These are phyloP conservation scores for Camellia lanceoleosa DNA, from an alignment of 148 eudicot genomes.

Conservation along the genomic window DNA sequence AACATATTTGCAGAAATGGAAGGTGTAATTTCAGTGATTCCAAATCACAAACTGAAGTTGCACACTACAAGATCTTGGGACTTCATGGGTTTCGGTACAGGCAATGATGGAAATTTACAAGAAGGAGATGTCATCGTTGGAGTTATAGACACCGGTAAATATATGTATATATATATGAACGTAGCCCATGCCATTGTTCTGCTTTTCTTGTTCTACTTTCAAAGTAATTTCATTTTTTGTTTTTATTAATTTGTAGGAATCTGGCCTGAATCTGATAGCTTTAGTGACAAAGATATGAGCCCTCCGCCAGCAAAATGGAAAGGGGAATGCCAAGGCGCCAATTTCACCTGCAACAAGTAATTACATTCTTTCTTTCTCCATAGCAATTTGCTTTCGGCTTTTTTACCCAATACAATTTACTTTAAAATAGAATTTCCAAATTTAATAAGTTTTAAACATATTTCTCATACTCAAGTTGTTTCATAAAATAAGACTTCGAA, in stretches of 20 bases:
- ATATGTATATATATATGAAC: no score
- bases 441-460: no score
- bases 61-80: slow-evolving; percentile 18
- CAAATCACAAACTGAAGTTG: not conserved
- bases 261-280: slow-evolving; percentile 17
- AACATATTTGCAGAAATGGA: not conserved
- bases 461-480: no score
- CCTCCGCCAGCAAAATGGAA: slow-evolving; percentile 26
- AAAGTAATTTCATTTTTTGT: no score
- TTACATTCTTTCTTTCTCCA: not conserved
- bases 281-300: not conserved
- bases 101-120: not conserved
- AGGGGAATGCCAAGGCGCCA: slow-evolving; percentile 18
- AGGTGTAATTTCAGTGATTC: slow-evolving; percentile 4
- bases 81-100: not conserved
- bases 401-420: no score
- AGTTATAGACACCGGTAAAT: slow-evolving; percentile 11
- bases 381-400: not conserved
- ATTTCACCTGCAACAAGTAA: slow-evolving; percentile 22
- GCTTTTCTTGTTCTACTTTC: no score
- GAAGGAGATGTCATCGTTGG: slow-evolving; percentile 11
- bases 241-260: not conserved
- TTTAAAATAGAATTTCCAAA: no score
- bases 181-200: no score
- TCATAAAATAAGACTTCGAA: no score